Evolutionary conservation across 2,329 filamentous ascomycete species (phyloP), one percentile per base, ranked within the genome.

Genomic region (Sclerotinia glacialis): DNA sequence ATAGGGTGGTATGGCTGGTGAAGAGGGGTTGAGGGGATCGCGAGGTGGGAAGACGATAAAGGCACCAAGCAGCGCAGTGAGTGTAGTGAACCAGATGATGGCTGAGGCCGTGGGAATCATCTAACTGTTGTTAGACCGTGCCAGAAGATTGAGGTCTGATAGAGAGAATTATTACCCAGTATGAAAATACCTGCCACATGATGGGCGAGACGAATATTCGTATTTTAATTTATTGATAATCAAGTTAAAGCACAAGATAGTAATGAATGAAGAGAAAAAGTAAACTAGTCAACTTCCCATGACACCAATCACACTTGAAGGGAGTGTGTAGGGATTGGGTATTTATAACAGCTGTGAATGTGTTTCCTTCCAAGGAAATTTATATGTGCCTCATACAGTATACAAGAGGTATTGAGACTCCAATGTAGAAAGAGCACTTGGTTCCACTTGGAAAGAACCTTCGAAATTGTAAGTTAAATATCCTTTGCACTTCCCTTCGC

Each of bases 1-100:
- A 73, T 90, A 91, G 69, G 80, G 80, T 1, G 79, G 80, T n/a
- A 79, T 78, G 66, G 89, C 77, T 5, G 14, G 14, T 34, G 31
- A 7, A 52, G 46, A 5, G 3, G 64, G 47, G 9, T 61, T n/a
- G 21, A 18, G 26, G 3, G 37, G 54, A 37, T 65, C 46, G 37
- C n/a, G 64, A 46, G 64, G 64, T 12, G 64, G 64, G 34, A 65
- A 65, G 12, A 37, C 28, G 14, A 59, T 40, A 14, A 55, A 65
- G 12, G 54, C 37, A 23, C 49, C 31, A 8, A 65, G 47, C 14
- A 65, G 14, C 1, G 55, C 55, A 21, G 37, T 65, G 46, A 65
- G 64, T 31, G 58, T 47, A 21, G 55, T 52, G 37, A 65, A 49
- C 64, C 64, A 65, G 47, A 53, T 60, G 46, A 60, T 28, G 26